Conservation (phyloP, 345 rosid genomes). For the Citrus trifoliata region DNA sequence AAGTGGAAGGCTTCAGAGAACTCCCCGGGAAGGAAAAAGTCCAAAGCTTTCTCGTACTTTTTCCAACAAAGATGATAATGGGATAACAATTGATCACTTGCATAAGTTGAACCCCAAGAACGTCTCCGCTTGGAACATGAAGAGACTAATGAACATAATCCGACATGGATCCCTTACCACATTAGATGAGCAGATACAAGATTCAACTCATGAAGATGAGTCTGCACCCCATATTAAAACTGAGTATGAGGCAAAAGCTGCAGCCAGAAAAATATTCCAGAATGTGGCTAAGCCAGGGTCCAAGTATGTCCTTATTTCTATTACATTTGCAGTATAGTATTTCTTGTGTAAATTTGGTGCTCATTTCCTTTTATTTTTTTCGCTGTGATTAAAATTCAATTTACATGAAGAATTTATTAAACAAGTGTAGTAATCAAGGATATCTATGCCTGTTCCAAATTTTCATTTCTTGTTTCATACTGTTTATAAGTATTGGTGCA, state of each 20-base stretch:
- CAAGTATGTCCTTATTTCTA: conserved; percentile 36
- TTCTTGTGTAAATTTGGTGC: not conserved
- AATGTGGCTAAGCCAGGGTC: conserved; percentile 71
- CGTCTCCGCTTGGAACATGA: conserved; percentile 98
- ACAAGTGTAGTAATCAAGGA: not conserved
- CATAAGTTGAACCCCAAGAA: conserved; percentile 74
- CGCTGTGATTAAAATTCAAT: not conserved
- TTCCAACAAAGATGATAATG: conserved; percentile 42
- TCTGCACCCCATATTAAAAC: conserved; percentile 57
- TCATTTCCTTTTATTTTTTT: not conserved
- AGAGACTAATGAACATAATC: conserved; percentile 66
- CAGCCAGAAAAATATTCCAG: conserved; percentile 71
- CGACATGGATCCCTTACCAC: conserved; percentile 72
- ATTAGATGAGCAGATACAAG: conserved; percentile 73
- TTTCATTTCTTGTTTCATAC: not conserved
- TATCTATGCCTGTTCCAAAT: not conserved
- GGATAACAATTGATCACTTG: conserved; percentile 67
- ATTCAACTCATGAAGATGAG: conserved; percentile 48
- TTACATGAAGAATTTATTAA: not conserved
- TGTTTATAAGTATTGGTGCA: not conserved
- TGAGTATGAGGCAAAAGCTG: conserved; percentile 78
- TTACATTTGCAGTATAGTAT: not conserved
- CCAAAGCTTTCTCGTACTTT: conserved; percentile 39
- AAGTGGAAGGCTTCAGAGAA: conserved; percentile 42
- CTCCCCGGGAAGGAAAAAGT: conserved; percentile 43